Evolutionary conservation across 192 early-diverging fungal species (phyloP), one percentile per base, ranked within the genome.

Genomic region (Blastocladiella britannica): DNA sequence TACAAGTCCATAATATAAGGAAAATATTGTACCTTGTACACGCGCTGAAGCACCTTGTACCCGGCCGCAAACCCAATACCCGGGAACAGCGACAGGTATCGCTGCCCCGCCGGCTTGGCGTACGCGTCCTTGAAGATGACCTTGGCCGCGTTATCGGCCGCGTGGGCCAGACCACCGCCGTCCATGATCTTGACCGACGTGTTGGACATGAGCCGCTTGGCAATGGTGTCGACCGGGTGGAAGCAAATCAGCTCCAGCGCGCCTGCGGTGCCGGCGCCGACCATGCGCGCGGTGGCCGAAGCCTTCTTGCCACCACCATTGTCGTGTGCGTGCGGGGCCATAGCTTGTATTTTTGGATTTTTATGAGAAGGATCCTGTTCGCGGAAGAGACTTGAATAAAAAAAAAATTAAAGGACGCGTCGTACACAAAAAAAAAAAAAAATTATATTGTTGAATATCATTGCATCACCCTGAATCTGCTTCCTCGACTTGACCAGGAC

Each of bases 141-240:
- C 29, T 76, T 64, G 74, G 89, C 85, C 37, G 93, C 65, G 61
- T 71, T 79, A 47, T 72, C 71, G 51, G 85, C 57, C 31, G 80
- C 82, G 64, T 85, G 69, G 56, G 73, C 61, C 51, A 81, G 57
- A 8, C 82, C 58, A 58, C 78, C 72, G n/a, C 85, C 85, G 52
- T 77, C 70, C 64, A 88, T 88, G 55, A 87, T 70, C 72, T 80
- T 68, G 55, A 51, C 7, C 22, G 24, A 37, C 30, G 28, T 51
- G 73, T 86, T 91, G 73, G 81, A 89, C 92, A 98, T 98, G 61
- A 98, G 79, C 47, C 94, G 83, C 82, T 94, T 98, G 60, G 92
- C 92, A 20, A 98, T 83, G 2, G 92, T 98, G 72, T 98, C 92
- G 52, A 98, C 88, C 30, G 91, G 92, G 71, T 98, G 94, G 83